Base-by-base conservation (phyloP, 164 flowering plant genomes). In the Aristolochia californica region DNA sequence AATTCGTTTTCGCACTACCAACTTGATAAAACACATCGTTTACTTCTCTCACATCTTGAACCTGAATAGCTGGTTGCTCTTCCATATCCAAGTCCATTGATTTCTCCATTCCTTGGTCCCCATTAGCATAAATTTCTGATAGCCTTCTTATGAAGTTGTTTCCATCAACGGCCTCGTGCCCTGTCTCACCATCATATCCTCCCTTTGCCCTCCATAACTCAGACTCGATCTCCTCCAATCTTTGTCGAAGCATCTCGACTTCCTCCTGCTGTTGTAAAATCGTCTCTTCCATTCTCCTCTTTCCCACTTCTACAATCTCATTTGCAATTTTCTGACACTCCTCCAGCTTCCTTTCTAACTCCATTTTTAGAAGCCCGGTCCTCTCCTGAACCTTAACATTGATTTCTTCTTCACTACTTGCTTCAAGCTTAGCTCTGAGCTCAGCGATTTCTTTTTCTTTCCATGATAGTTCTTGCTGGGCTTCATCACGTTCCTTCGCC, bases 21-120 rank as follows among this genome's bases (percentile, higher is more conserved):
- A 47, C 22, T 55, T 56, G 65, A 25, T 30, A 24, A 26, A 27
- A 27, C 40, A 34, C 28, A 23, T 48, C 51, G 18, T 66, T 72
- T 0, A 65, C 47, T 60, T 70, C 66, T 66, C 70, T 80, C 49
- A 72, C 72, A 11, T 76, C 88, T 22, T 68, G 74, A 40, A 57
- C 47, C 22, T 68, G 72, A 40, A 59, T 38, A 57, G 63, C 45
- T 16, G 75, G 70, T 59, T 78, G 81, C 55, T 88, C 89, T 20
- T 75, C 88, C 75, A 70, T 76, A 66, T 89, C 99, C 66, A 93
- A 53, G 48, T 93, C 99, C 88, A 89, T 83, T 1, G 99, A 89
- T 65, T 83, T 85, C 38, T 80, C 93, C 99, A 93, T 93, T 18
- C 85, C 93, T 24, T 78, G 76, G 43, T 80, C 97, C 18, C 77